Percentiles rank a stretch among this genome's conserved stretches.
These are phyloP conservation scores for Xylaria venustula DNA, from an alignment of 495 filamentous ascomycete species.

Conservation along the genomic window DNA sequence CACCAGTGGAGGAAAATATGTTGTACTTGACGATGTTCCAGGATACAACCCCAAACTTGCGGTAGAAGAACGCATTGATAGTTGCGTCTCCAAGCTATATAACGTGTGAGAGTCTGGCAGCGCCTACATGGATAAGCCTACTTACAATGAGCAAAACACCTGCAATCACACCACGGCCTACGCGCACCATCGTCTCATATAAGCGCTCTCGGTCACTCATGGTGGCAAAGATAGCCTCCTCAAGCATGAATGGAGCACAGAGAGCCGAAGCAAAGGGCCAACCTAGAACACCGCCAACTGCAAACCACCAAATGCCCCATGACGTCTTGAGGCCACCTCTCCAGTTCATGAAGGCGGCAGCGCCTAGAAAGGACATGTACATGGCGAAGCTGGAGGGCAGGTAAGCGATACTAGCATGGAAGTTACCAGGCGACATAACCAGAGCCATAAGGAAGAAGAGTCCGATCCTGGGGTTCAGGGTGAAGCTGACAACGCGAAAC, in stretches of 20 bases:
- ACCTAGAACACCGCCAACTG: slow-evolving; percentile 81
- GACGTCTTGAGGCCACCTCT: slow-evolving; percentile 71
- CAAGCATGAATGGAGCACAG: slow-evolving; percentile 74
- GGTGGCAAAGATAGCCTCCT: slow-evolving; percentile 66
- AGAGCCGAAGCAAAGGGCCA: slow-evolving; percentile 94
- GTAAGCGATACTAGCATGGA: slow-evolving; percentile 82
- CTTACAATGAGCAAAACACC: slow-evolving; percentile 71
- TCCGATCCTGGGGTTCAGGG: slow-evolving; percentile 75
- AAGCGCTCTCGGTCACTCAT: slow-evolving; percentile 57
- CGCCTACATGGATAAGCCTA: not conserved
- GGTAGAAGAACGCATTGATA: slow-evolving; percentile 81
- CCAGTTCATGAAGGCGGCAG: slow-evolving; percentile 86
- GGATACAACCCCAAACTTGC: slow-evolving; percentile 70
- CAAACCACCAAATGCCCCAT: slow-evolving; percentile 87
- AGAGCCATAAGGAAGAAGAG: slow-evolving; percentile 76
- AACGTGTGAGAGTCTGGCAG: slow-evolving; percentile 18
- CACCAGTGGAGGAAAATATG: slow-evolving; percentile 75
- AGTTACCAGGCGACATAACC: slow-evolving; percentile 83
- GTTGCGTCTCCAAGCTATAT: slow-evolving; percentile 45
- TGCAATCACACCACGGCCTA: slow-evolving; percentile 65
- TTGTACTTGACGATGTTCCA: slow-evolving; percentile 97
- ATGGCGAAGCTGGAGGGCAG: slow-evolving; percentile 96
- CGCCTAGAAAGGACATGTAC: slow-evolving; percentile 86
- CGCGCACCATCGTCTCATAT: slow-evolving; percentile 52
- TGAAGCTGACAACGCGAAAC: slow-evolving; percentile 70